Evolutionary conservation across 2,329 filamentous ascomycete genomes (phyloP).

Genomic region (Sphaerostilbella broomeana): DNA sequence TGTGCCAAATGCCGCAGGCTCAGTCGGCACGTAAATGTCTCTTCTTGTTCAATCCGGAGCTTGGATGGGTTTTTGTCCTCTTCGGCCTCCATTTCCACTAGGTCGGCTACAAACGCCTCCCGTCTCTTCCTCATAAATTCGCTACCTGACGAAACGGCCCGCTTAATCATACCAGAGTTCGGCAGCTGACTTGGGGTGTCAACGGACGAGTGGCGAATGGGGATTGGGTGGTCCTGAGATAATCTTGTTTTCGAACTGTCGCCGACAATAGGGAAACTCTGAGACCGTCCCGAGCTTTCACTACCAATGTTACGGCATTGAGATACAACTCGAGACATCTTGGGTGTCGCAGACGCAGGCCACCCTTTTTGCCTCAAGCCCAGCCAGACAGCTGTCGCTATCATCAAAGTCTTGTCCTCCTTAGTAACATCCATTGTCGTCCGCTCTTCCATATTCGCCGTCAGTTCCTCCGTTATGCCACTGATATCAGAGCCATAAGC

Average conservation of each 20-base stretch:
- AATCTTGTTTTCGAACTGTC: background rate
- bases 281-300: conserved; percentile 10
- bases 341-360: conserved; percentile 27
- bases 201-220: background rate
- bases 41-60: too few relatives aligned
- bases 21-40: conserved; percentile 20
- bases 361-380: conserved; percentile 31
- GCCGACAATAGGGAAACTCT: conserved; percentile 14
- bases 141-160: conserved; percentile 21
- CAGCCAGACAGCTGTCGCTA: conserved; percentile 33
- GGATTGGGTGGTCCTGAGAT: background rate
- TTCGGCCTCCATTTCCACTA: too few relatives aligned
- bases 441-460: conserved; percentile 23
- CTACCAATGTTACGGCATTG: conserved; percentile 20
- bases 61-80: too few relatives aligned
- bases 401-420: conserved; percentile 31
- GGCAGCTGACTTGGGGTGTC: background rate
- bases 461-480: conserved; percentile 16
- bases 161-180: conserved; percentile 11
- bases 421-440: conserved; percentile 25
- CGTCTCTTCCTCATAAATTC: conserved; percentile 21
- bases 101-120: too few relatives aligned
- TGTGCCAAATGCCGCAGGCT: conserved; percentile 24
- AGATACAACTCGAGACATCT: conserved; percentile 20
- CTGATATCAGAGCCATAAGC: conserved; percentile 22